phyloP scores from a whole-genome alignment of 2,329 filamentous ascomycete genomes.

The Colletotrichum sidae region DNA sequence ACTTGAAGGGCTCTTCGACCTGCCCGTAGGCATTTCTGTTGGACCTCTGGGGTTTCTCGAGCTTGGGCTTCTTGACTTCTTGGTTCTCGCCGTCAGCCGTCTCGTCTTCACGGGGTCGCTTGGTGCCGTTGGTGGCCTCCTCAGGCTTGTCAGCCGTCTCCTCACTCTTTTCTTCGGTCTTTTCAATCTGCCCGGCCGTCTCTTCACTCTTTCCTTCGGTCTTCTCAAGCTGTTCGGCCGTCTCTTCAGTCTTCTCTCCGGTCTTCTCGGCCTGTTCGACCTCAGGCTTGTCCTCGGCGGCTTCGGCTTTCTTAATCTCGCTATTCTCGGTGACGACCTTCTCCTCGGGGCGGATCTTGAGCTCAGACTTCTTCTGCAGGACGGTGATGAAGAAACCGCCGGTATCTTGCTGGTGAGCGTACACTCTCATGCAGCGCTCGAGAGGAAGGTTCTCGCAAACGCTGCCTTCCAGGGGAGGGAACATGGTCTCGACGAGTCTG shows the following conservation, averaged over 20 bases:
- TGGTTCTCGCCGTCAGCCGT: constrained; percentile 47
- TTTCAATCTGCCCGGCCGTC: neutral
- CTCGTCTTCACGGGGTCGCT: constrained; percentile 48
- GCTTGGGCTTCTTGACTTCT: constrained; percentile 55
- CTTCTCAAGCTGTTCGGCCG: neutral
- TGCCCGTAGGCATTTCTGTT: constrained; percentile 61
- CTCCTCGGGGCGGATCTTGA: constrained; percentile 69
- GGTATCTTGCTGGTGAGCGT: constrained; percentile 95
- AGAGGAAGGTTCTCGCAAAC: constrained; percentile 77
- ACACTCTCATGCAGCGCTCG: constrained; percentile 92
- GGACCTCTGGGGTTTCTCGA: constrained; percentile 49
- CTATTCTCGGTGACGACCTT: constrained; percentile 55
- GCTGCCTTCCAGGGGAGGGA: constrained; percentile 70
- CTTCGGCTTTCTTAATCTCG: constrained; percentile 7
- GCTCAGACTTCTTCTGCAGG: constrained; percentile 89
- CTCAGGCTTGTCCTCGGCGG: constrained; percentile 12
- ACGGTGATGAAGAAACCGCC: constrained; percentile 98
- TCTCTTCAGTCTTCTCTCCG: constrained; percentile 36
- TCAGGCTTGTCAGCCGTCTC: constrained; percentile 32
- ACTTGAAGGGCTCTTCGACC: constrained; percentile 95
- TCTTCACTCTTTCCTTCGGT: constrained; percentile 18
- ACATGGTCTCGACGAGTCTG: constrained; percentile 84
- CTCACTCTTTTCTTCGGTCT: constrained; percentile 9
- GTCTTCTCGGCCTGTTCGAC: constrained; percentile 13
- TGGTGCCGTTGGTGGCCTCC: constrained; percentile 42